A percentile compares a stretch with the other conserved stretches of the same genome.
phyloP scores from a whole-genome alignment of 768 basidiomycete genomes.

The Trametes maxima region DNA sequence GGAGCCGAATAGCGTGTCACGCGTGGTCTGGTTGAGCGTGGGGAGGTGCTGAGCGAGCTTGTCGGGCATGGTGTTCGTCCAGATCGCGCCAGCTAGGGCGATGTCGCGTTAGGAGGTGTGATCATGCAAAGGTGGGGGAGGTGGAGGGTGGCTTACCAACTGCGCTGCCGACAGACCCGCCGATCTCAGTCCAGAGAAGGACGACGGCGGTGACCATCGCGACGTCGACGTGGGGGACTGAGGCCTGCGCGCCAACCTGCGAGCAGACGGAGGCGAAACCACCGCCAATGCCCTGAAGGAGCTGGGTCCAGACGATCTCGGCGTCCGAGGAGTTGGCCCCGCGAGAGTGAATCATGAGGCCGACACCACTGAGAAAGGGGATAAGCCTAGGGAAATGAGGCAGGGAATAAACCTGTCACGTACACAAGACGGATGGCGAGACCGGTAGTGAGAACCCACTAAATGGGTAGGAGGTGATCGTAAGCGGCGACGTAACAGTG shows the following conservation, averaged over 20 bases:
- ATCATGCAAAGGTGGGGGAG: slow-evolving; percentile 6
- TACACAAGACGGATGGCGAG: slow-evolving; percentile 33
- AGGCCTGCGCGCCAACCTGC: slow-evolving; percentile 49
- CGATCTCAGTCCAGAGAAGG: slow-evolving; percentile 51
- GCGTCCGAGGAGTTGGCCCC: slow-evolving; percentile 28
- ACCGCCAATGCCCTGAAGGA: slow-evolving; percentile 54
- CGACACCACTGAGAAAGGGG: slow-evolving; percentile 25
- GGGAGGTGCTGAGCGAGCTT: slow-evolving; percentile 60
- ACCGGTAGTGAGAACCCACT: slow-evolving; percentile 42
- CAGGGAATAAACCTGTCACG: not conserved
- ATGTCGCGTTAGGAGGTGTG: slow-evolving; percentile 31
- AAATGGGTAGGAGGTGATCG: not conserved
- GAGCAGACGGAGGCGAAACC: slow-evolving; percentile 50
- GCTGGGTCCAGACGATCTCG: slow-evolving; percentile 48
- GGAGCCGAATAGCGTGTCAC: slow-evolving; percentile 54
- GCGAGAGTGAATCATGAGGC: slow-evolving; percentile 34
- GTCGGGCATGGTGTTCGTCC: slow-evolving; percentile 66
- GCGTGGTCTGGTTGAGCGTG: slow-evolving; percentile 43
- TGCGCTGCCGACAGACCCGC: slow-evolving; percentile 47
- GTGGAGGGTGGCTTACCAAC: slow-evolving; percentile 27
- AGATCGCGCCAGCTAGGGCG: slow-evolving; percentile 57
- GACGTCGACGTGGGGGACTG: slow-evolving; percentile 44
- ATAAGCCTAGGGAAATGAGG: not conserved
- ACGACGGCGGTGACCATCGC: slow-evolving; percentile 51
- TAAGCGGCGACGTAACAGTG: not conserved